Percentiles rank a stretch among this genome's conserved stretches.
Evolutionary conservation across 208 protist species (phyloP).

Genomic region (Trypanosoma congolense): DNA sequence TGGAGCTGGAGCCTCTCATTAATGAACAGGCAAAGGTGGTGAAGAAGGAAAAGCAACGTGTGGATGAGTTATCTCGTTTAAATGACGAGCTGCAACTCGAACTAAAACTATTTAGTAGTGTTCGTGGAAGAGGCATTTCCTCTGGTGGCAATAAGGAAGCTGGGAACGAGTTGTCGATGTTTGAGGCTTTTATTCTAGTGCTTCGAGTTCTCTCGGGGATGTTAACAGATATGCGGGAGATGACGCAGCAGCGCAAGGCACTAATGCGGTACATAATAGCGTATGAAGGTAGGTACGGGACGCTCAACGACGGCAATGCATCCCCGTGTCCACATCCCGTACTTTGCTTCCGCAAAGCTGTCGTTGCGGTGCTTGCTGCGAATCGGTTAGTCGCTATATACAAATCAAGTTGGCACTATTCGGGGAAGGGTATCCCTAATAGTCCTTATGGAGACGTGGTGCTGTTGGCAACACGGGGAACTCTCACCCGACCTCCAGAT

Average conservation of each 20-base stretch:
- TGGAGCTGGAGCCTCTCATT: conserved; percentile 33
- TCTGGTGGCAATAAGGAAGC: background rate
- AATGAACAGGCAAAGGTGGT: conserved; percentile 24
- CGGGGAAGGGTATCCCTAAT: background rate
- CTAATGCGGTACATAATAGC: conserved; percentile 24
- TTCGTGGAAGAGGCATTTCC: background rate
- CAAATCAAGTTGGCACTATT: background rate
- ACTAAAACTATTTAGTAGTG: conserved; percentile 1
- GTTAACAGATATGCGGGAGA: conserved; percentile 33
- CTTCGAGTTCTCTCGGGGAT: conserved; percentile 36
- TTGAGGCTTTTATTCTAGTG: conserved; percentile 28
- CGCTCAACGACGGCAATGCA: conserved; percentile 9
- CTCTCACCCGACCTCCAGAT: background rate
- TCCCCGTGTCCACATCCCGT: background rate
- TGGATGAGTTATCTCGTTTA: background rate
- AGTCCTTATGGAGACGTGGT: background rate
- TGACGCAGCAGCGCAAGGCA: conserved; percentile 39
- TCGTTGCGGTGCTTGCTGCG: conserved; percentile 36
- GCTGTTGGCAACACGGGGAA: background rate
- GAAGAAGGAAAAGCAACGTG: conserved; percentile 8
- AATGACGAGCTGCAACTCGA: conserved; percentile 16
- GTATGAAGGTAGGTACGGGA: conserved; percentile 11
- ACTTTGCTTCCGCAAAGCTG: conserved; percentile 25
- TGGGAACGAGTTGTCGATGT: conserved; percentile 6
- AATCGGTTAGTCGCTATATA: conserved; percentile 20